Percentiles rank a stretch among this genome's conserved stretches.
Evolutionary conservation across 495 filamentous ascomycete genomes (phyloP).

Genomic region (Penicillium mononematosum): DNA sequence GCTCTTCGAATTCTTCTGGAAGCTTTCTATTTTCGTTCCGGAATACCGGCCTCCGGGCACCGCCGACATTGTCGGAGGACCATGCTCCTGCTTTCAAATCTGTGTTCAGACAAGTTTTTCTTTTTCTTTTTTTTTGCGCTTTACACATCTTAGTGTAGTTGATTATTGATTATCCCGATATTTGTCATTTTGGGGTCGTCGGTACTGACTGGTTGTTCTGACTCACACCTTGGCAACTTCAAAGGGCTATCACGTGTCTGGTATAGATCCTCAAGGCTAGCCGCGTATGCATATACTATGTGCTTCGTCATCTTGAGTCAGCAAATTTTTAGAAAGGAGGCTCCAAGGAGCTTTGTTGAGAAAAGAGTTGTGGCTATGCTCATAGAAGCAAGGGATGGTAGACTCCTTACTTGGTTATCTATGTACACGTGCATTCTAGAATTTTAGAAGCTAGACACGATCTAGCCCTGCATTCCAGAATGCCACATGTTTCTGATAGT

Average conservation of each 20-base stretch:
- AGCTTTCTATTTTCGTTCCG: constrained; percentile 15
- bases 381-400: neutral
- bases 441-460: neutral
- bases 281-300: neutral
- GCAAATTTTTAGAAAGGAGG: neutral
- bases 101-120: neutral
- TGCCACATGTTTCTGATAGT: neutral
- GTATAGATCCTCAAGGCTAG: neutral
- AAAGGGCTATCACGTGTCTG: neutral
- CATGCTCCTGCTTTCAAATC: neutral
- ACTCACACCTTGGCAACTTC: constrained; percentile 1
- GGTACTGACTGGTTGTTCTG: neutral
- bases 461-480: neutral
- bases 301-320: constrained; percentile 2
- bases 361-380: constrained; percentile 4
- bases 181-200: neutral
- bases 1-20: constrained; percentile 10
- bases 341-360: neutral
- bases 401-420: constrained; percentile 2
- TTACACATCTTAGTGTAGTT: neutral
- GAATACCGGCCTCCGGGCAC: constrained; percentile 10
- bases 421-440: neutral
- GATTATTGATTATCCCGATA: neutral
- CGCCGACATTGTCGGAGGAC: constrained; percentile 2
- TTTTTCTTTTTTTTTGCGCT: neutral